Conservation (phyloP, 306 rosid species). For the Quillaja saponaria region DNA sequence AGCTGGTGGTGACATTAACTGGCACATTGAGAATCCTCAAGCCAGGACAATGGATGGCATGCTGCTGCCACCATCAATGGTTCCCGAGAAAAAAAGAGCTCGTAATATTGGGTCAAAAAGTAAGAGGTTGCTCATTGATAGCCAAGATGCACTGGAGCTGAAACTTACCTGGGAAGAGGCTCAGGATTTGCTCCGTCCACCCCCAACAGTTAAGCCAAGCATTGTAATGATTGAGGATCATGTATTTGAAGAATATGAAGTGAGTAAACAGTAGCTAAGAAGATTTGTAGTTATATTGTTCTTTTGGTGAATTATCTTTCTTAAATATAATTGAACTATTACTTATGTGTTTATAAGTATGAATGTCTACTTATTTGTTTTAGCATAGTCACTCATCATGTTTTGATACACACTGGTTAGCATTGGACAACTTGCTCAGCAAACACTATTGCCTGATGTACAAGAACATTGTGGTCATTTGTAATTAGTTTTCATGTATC, state of each 20-base stretch:
- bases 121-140: conserved; percentile 92
- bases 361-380: no score
- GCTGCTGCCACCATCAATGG: conserved; percentile 56
- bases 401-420: no score
- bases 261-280: conserved; percentile 42
- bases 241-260: conserved; percentile 93
- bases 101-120: conserved; percentile 92
- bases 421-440: no score
- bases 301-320: neutral
- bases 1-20: conserved; percentile 64
- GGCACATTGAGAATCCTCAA: conserved; percentile 75
- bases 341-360: no score
- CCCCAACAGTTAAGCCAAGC: conserved; percentile 86
- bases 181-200: conserved; percentile 95
- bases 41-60: conserved; percentile 70
- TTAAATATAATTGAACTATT: no score
- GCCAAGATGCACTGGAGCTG: conserved; percentile 90
- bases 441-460: conserved; percentile 1
- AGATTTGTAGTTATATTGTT: neutral
- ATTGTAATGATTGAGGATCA: conserved; percentile 85
- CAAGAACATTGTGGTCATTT: conserved; percentile 25
- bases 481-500: conserved; percentile 24
- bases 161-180: conserved; percentile 98
- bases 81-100: conserved; percentile 84
- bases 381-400: no score